Evolutionary conservation across 371 early-diverging fungal species (phyloP), one percentile per base, ranked within the genome.

Genomic region (Mucor lusitanicus): DNA sequence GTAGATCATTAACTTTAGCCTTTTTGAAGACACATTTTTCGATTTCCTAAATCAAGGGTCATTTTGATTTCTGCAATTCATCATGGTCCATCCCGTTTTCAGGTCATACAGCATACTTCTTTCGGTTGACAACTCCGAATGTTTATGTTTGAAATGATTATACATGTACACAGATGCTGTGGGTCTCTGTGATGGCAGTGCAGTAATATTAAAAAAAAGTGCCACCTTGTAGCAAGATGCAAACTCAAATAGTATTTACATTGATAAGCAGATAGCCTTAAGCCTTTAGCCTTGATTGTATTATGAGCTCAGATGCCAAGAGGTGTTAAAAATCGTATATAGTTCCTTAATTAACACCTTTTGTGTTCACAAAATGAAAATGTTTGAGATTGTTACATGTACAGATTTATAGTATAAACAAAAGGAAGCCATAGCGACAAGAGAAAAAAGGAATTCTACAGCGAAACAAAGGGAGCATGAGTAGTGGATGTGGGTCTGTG

Each of bases 291-390:
- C 27, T 53, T 13, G 53, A 25, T 53, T 23, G 17, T 17, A 40
- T 53, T 53, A 25, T 13, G 53, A 53, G 53, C 53, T 53, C 53
- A 53, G 53, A 53, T 53, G 53, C 53, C 53, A 53, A 53, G 53
- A 53, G 27, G 23, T 25, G 27, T 53, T 27, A 53, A 53, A 53
- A 53, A 13, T 40, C 17, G n/a, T n/a, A 17, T 17, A 40, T 40
- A 40, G 40, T 17, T 13, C 12, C 13, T 53, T 46, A 46, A 46
- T 46, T 46, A 46, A 21, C 21, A 7, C 21, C 40, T 19, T 46
- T 19, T 46, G 46, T 46, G 46, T 46, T 46, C 46, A 53, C 27
- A 27, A 53, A 15, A 53, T 33, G 33, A 33, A 33, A 33, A 33
- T 53, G 53, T 46, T 46, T 46, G 46, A 46, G 21, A 21, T 46